Percentiles rank a stretch among this genome's conserved stretches.
Evolutionary conservation across 768 basidiomycete genomes (phyloP).

Genomic region (Phlebiopsis flavidoalba): DNA sequence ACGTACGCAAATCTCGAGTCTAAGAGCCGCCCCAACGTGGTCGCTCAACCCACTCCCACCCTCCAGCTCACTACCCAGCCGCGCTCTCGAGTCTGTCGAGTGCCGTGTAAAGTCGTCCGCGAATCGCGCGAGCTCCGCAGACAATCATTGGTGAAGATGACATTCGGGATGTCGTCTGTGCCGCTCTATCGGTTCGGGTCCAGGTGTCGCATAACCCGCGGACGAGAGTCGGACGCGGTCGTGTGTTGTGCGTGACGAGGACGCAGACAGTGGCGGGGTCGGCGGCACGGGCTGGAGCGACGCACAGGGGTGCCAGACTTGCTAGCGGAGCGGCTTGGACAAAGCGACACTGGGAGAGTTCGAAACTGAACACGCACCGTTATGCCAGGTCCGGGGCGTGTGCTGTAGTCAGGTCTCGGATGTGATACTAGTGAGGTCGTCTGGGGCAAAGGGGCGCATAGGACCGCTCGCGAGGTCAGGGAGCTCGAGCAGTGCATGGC

Average conservation of each 20-base stretch:
- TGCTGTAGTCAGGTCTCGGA: slow-evolving; percentile 70
- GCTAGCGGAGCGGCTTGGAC: neutral
- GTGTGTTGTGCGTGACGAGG: slow-evolving; percentile 49
- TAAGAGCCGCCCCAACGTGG: slow-evolving; percentile 64
- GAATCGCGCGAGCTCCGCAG: slow-evolving; percentile 65
- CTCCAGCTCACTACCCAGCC: slow-evolving; percentile 62
- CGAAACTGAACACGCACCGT: slow-evolving; percentile 40
- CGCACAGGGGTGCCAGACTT: slow-evolving; percentile 40
- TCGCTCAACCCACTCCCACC: slow-evolving; percentile 66
- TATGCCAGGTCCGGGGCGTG: slow-evolving; percentile 77
- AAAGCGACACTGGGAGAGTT: slow-evolving; percentile 10
- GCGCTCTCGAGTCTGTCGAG: no score
- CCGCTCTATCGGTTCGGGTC: slow-evolving; percentile 66
- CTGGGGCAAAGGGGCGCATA: no score
- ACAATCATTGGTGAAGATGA: slow-evolving; percentile 80
- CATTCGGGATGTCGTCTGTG: slow-evolving; percentile 61
- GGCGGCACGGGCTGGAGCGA: slow-evolving; percentile 30
- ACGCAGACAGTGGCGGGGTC: slow-evolving; percentile 40
- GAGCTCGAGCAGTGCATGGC: slow-evolving; percentile 73
- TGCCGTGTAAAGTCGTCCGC: slow-evolving; percentile 62
- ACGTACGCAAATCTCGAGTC: slow-evolving; percentile 62
- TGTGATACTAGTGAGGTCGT: slow-evolving; percentile 77
- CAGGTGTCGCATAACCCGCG: slow-evolving; percentile 1
- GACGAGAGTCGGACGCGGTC: slow-evolving; percentile 46
- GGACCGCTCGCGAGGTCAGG: slow-evolving; percentile 73